Evolutionary conservation across 225 moss, liverwort and hornwort species (phyloP).

Genomic region (Takakia lepidozioides): DNA sequence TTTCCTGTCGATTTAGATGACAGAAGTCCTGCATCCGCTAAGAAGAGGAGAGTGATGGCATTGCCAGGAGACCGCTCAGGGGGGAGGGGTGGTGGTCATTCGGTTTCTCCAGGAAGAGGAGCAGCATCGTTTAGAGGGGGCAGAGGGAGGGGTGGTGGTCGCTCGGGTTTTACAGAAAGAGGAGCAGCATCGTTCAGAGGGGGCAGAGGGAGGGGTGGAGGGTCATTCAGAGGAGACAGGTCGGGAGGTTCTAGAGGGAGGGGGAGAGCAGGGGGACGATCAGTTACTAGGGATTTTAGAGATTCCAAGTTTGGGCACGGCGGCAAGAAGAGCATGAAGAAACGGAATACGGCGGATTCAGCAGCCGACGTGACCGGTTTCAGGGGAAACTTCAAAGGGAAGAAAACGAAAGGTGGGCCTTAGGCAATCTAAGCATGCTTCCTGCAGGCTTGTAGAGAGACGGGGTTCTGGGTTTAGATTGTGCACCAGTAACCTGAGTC

Average conservation of each 20-base stretch:
- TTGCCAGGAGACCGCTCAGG: constrained; percentile 44
- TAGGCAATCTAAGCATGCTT: too few species aligned
- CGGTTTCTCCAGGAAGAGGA: constrained; percentile 4
- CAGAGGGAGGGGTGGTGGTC: constrained; percentile 11
- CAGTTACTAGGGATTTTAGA: constrained; percentile 44
- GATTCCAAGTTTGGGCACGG: constrained; percentile 76
- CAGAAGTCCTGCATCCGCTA: constrained; percentile 20
- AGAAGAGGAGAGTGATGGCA: constrained; percentile 28
- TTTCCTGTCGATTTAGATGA: constrained; percentile 63
- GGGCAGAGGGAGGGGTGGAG: constrained; percentile 8
- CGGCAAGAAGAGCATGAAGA: constrained; percentile 58
- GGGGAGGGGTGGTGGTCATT: constrained; percentile 23
- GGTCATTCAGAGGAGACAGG: constrained; percentile 1
- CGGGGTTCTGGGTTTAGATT: too few species aligned
- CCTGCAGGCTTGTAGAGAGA: too few species aligned
- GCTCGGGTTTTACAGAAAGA: constrained; percentile 4
- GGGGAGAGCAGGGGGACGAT: constrained; percentile 23
- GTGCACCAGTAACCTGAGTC: too few species aligned
- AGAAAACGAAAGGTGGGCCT: constrained; percentile 13
- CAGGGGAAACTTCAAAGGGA: constrained; percentile 55
- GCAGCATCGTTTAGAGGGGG: constrained; percentile 4
- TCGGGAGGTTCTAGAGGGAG: constrained; percentile 1
- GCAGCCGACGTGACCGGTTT: constrained; percentile 78
- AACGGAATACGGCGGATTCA: constrained; percentile 73
- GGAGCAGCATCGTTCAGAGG: constrained; percentile 5